Conservation (phyloP, 2,329 filamentous ascomycete genomes). For the Penicillium oxalicum region DNA sequence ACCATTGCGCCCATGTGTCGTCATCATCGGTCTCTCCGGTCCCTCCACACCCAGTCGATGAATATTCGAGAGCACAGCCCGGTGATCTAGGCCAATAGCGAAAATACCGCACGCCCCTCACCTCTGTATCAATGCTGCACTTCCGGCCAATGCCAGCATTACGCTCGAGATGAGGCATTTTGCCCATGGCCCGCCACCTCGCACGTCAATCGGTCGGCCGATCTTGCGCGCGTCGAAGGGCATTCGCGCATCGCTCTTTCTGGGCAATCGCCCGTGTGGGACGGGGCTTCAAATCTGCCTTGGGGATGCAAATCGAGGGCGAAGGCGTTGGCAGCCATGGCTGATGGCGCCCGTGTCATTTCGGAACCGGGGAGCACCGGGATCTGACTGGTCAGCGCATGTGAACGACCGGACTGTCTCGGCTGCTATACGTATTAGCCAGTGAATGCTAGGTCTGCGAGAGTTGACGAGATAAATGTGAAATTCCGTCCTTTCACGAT, state of each 20-base stretch:
- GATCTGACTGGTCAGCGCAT: not conserved
- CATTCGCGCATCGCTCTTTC: not conserved
- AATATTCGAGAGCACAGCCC: not conserved
- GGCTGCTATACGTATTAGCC: not conserved
- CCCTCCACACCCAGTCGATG: not conserved
- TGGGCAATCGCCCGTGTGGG: not conserved
- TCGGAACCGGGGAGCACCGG: not conserved
- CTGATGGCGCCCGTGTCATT: not conserved
- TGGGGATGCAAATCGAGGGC: not conserved
- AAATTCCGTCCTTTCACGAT: not conserved
- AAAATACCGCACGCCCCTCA: not conserved
- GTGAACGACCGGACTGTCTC: not conserved
- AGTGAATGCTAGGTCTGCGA: no score
- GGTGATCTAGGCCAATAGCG: not conserved
- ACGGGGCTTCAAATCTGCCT: constrained; percentile 1
- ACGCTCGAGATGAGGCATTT: not conserved
- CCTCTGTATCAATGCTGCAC: no score
- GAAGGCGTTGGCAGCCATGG: constrained; percentile 1
- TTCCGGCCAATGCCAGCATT: no score
- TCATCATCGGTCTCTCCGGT: no score
- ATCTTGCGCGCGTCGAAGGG: not conserved
- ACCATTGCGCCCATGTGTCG: no score
- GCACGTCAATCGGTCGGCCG: not conserved
- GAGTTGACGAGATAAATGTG: constrained; percentile 2
- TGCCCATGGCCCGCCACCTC: constrained; percentile 1